Conservation (phyloP, 2,329 filamentous ascomycete genomes). For the Trichoderma polysporum region DNA sequence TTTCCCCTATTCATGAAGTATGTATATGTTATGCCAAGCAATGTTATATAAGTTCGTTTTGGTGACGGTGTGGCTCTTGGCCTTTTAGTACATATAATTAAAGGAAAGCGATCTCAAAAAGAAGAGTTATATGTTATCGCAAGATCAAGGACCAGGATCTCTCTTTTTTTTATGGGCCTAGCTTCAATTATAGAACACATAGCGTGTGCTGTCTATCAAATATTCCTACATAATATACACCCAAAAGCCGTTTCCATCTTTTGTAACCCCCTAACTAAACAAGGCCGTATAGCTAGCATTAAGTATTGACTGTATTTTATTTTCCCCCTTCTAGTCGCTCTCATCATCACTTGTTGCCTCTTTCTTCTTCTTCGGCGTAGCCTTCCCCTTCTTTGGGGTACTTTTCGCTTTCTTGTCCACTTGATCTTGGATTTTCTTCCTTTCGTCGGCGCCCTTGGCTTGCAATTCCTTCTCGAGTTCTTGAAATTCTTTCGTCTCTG, state of each 20-base stretch:
- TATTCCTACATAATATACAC: background rate
- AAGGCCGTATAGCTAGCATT: background rate
- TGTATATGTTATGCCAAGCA: background rate
- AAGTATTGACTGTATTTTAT: background rate
- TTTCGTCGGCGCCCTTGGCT: conserved; percentile 66
- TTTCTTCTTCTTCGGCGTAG: conserved; percentile 33
- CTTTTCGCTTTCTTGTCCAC: conserved; percentile 72
- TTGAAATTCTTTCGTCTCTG: conserved; percentile 70
- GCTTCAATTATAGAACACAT: background rate
- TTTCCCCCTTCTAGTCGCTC: conserved; percentile 30
- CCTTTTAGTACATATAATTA: background rate
- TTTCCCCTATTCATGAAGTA: background rate
- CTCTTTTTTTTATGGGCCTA: background rate
- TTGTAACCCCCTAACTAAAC: background rate
- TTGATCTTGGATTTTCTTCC: conserved; percentile 74
- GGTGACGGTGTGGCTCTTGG: background rate
- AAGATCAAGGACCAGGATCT: background rate
- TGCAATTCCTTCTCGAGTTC: conserved; percentile 64
- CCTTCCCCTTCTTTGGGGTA: conserved; percentile 43
- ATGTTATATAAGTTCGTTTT: background rate
- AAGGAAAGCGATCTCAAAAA: background rate
- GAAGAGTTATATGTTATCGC: background rate
- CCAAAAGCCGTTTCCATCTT: too few relatives aligned
- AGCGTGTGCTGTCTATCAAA: background rate
- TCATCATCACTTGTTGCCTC: conserved; percentile 35